Percentiles rank a stretch among this genome's conserved stretches.
Evolutionary conservation across 2,329 filamentous ascomycete genomes (phyloP).

Genomic region (Ascosphaera pollenicola): DNA sequence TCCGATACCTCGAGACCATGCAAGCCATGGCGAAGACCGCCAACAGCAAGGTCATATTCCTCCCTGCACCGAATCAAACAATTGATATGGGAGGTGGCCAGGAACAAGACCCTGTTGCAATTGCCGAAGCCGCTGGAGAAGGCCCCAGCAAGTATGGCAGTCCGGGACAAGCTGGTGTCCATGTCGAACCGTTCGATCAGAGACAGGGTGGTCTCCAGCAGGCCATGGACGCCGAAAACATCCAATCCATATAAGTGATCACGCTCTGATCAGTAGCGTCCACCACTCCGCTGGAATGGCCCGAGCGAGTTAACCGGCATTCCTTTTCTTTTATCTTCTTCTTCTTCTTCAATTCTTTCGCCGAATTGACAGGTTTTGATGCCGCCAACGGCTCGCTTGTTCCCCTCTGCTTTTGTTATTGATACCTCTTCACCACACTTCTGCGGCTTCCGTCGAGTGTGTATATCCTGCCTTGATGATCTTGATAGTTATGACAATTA

Average conservation of each 20-base stretch:
- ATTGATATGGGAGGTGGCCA: constrained; percentile 15
- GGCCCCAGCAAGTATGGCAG: constrained; percentile 28
- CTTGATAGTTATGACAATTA: no score
- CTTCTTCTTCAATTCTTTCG: no score
- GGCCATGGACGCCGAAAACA: constrained; percentile 58
- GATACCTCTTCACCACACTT: no score
- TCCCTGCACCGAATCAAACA: constrained; percentile 44
- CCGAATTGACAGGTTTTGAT: no score
- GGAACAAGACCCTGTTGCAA: constrained; percentile 24
- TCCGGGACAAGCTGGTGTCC: constrained; percentile 12
- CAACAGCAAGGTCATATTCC: constrained; percentile 70
- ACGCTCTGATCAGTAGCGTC: no score
- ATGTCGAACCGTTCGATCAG: constrained; percentile 15
- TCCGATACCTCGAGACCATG: constrained; percentile 95
- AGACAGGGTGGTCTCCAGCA: constrained; percentile 45
- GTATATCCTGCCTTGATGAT: no score
- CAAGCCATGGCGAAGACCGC: constrained; percentile 93
- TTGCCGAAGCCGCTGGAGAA: constrained; percentile 30
- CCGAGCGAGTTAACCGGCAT: no score
- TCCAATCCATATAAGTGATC: constrained; percentile 67
- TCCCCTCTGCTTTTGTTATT: no score
- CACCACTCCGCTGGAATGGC: no score
- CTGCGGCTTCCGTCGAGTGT: no score
- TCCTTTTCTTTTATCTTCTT: no score
- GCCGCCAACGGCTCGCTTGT: no score